Evolutionary conservation across 768 basidiomycete species (phyloP).

Genomic region (Favolaschia claudopus): DNA sequence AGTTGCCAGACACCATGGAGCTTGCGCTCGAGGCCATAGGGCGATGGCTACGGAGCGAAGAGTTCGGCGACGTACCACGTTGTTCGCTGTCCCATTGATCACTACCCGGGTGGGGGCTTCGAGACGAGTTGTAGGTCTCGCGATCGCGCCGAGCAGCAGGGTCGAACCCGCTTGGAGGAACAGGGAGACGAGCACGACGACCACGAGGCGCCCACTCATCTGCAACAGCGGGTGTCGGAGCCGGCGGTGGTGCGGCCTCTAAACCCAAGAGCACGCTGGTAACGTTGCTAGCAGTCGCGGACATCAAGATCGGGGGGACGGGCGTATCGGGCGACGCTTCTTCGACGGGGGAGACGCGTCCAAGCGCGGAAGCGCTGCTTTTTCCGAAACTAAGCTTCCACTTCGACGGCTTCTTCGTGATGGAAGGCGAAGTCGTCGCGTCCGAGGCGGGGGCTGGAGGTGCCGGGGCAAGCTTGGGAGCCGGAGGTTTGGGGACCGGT

Average conservation of each 20-base stretch:
- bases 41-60: constrained; percentile 61
- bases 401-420: constrained; percentile 84
- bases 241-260: constrained; percentile 52
- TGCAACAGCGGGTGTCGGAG: constrained; percentile 30
- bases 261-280: constrained; percentile 77
- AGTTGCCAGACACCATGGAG: constrained; percentile 72
- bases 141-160: constrained; percentile 29
- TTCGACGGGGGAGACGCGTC: constrained; percentile 48
- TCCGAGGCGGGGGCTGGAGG: constrained; percentile 32
- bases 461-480: constrained; percentile 33
- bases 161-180: constrained; percentile 5
- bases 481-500: too few species aligned
- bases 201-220: constrained; percentile 19
- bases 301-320: constrained; percentile 47
- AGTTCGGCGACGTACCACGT: constrained; percentile 61
- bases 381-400: constrained; percentile 85
- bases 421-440: constrained; percentile 41
- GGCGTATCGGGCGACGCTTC: constrained; percentile 35
- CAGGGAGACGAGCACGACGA: constrained; percentile 11
- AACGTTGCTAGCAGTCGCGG: constrained; percentile 81
- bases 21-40: constrained; percentile 64
- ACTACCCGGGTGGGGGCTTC: constrained; percentile 32
- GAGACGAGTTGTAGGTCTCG: constrained; percentile 41
- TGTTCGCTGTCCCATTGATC: constrained; percentile 44
- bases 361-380: constrained; percentile 49